Evolutionary conservation across 1,284 basidiomycete species (phyloP), one percentile per base, ranked within the genome.

Genomic region (Cutaneotrichosporon curvatum): DNA sequence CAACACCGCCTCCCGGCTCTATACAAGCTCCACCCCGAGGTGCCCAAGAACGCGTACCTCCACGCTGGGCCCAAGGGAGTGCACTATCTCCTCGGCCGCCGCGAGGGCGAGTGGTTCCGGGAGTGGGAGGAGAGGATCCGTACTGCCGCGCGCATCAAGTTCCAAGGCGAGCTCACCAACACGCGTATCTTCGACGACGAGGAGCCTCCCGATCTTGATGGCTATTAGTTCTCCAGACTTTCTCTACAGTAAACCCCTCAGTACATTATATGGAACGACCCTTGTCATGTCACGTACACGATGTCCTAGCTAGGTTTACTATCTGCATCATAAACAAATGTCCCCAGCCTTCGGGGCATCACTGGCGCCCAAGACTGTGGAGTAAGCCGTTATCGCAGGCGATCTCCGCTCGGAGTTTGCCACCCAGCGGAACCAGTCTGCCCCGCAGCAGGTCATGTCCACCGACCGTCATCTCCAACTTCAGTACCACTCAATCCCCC

Each of bases 81-180:
- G 11, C 69, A 70, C 55, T 68, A 73, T 45, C 55, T 70, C 2
- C 52, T 70, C 2, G 85, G 85, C 1, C 58, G 79, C 47, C 75
- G 75, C 50, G 86, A 87, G 67, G 82, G 81, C 5, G 78, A 82
- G 54, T 88, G 84, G 84, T 84, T 85, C 67, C 76, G 76, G 60
- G 74, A 74, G 42, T 87, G 85, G 84, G 82, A 49, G 57, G 75
- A 74, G 31, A 75, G 79, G 3, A 85, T 88, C 43, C 70, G 69
- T 47, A 75, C 76, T 45, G 79, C 75, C 0, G 78, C 81, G 5
- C 53, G 71, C 15, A 71, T 58, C 58, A 48, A 55, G 37, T 65
- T 52, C 51, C 47, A 48, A 21, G 68, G 68, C 15, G 58, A 64
- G 39, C 41, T 70, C 23, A 39, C 50, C 21, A 51, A 56, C 23